Evolutionary conservation across 2,329 filamentous ascomycete species (phyloP).

Genomic region (Aspergillus sp.): DNA sequence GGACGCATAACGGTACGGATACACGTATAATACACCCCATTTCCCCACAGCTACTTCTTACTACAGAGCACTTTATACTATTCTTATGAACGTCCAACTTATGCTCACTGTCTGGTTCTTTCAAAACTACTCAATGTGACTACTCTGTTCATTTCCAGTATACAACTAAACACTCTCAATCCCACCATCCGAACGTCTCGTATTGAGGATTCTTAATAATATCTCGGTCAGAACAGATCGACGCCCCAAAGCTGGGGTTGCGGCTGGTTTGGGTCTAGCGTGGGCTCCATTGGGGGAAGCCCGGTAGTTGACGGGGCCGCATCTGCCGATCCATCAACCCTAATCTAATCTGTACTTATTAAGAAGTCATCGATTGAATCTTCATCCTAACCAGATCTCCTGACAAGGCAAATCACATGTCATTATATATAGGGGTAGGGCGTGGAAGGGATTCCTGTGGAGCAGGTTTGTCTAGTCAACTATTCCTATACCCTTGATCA

Average conservation of each 20-base stretch:
- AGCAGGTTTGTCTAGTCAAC: no score
- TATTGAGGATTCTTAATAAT: neutral
- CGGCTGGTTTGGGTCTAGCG: neutral
- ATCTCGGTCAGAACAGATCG: neutral
- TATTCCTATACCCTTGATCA: no score
- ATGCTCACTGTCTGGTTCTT: neutral
- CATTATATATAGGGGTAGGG: no score
- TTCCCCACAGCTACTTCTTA: neutral
- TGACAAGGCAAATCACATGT: no score
- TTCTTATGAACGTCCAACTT: neutral
- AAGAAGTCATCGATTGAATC: no score
- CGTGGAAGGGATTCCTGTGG: no score
- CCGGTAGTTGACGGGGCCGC: neutral
- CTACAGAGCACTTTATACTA: neutral
- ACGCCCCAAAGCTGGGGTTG: neutral
- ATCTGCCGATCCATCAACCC: neutral
- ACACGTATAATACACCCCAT: neutral
- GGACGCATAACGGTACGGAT: neutral
- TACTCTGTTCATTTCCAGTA: no score
- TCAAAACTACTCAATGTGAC: no score
- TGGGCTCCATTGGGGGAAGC: neutral
- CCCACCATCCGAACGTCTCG: neutral
- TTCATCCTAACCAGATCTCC: no score
- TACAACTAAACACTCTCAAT: no score
- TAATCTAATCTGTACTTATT: no score